Evolutionary conservation across 2,329 filamentous ascomycete species (phyloP).

Genomic region (Sporothrix euskadiensis): DNA sequence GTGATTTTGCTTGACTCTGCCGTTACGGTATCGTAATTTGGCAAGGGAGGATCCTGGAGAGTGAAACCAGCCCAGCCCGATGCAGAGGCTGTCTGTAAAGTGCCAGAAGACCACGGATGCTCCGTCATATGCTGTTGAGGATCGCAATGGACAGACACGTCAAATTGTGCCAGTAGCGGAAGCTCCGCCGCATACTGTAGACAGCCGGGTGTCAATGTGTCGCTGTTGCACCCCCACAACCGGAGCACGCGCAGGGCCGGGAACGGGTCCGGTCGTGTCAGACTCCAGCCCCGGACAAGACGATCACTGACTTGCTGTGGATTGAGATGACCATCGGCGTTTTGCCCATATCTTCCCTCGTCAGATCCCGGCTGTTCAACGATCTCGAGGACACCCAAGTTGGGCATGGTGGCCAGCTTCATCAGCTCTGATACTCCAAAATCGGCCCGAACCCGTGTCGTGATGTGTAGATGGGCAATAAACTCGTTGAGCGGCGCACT

Average conservation of each 20-base stretch:
- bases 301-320: constrained; percentile 44
- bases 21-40: neutral
- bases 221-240: constrained; percentile 35
- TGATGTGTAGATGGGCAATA: constrained; percentile 37
- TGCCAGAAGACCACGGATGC: constrained; percentile 3
- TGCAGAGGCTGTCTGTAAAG: neutral
- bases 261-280: constrained; percentile 44
- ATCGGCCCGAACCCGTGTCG: neutral
- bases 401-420: constrained; percentile 45
- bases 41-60: neutral
- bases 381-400: constrained; percentile 52
- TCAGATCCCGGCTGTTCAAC: constrained; percentile 39
- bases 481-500: constrained; percentile 34
- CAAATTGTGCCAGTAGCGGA: constrained; percentile 49
- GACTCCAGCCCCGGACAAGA: constrained; percentile 50
- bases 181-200: constrained; percentile 47
- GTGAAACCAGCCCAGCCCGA: neutral
- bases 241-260: constrained; percentile 50
- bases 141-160: constrained; percentile 41
- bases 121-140: neutral
- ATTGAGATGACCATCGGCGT: neutral
- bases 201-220: constrained; percentile 42
- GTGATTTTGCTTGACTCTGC: neutral
- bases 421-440: constrained; percentile 44
- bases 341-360: neutral